Evolutionary conservation across 78 protist genomes (phyloP).

Genomic region (Bigelowiella natans): DNA sequence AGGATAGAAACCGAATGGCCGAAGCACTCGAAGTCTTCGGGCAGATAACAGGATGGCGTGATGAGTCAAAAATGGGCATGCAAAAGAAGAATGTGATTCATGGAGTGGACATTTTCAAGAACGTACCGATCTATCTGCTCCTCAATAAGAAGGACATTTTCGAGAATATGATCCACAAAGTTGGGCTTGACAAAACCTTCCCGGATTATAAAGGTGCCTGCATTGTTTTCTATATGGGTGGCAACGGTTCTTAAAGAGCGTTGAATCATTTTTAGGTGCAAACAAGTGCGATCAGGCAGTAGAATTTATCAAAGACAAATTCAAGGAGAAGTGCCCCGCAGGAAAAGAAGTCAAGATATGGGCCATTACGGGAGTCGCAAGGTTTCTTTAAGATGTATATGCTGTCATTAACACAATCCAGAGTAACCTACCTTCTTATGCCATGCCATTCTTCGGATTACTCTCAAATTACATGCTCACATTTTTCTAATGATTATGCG

Average conservation of each 20-base stretch:
- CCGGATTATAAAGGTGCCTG: background rate
- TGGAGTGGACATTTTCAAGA: background rate
- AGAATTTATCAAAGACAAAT: background rate
- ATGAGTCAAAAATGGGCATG: background rate
- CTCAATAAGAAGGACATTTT: slow-evolving; percentile 6
- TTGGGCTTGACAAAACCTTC: background rate
- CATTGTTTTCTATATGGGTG: no score
- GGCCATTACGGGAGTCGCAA: background rate
- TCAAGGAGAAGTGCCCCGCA: background rate
- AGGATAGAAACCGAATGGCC: background rate
- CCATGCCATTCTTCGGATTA: no score
- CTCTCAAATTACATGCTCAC: no score
- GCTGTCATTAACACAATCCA: no score
- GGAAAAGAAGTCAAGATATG: background rate
- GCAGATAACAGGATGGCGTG: background rate
- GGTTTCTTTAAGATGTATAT: no score
- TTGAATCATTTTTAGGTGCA: no score
- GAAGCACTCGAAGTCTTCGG: slow-evolving; percentile 2
- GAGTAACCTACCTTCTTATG: no score
- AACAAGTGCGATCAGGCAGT: background rate
- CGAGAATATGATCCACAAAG: background rate
- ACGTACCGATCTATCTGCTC: background rate
- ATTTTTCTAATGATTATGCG: no score
- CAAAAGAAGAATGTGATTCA: background rate
- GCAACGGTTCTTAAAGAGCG: no score